Evolutionary conservation across 306 rosid genomes (phyloP), one percentile per base, ranked within the genome.

Genomic region (Quercus gilva): DNA sequence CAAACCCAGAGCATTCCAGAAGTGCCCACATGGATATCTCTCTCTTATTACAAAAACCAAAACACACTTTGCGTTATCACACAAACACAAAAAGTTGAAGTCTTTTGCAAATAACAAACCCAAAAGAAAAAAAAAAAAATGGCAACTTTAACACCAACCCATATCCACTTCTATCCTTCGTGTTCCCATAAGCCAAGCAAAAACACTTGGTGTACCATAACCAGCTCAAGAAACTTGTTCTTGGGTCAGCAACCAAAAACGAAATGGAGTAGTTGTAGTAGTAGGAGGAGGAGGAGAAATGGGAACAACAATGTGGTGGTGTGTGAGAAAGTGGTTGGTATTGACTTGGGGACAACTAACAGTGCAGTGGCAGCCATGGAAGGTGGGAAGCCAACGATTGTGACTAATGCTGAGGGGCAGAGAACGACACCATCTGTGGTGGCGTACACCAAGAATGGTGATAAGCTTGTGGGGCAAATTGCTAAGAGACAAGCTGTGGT

Each of bases 401-500:
- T 94, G 1, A 88, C 97, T 18, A 94, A 94, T 80, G 97, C 95
- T 0, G 98, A 94, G 86, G 98, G 98, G 0, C 98, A 94, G 86
- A 74, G 98, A 71, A 94, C 95, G n/a, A 94, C 95, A 4, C 97
- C 98, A 0, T 94, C 97, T 1, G 98, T 94, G 25, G 98, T 94
- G 29, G 98, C 98, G 0, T 94, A 94, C 68, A 90, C 92, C 0
- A 94, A 91, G 88, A 90, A 20, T 76, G 98, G 97, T 19, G 97
- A 94, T 41, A 87, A 94, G 83, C 85, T 91, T 1, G 98, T 94
- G 0, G 98, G 98, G 21, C 97, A 94, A 85, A 94, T 94, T 64
- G 98, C 98, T 1, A 94, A 94, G 86, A 88, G 98, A 2, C 98
- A 94, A 85, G 98, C 98, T 1, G 97, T 94, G 2, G 94, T 91